Base-by-base conservation (phyloP, 1,284 basidiomycete species). In the Fereydounia khargensis region DNA sequence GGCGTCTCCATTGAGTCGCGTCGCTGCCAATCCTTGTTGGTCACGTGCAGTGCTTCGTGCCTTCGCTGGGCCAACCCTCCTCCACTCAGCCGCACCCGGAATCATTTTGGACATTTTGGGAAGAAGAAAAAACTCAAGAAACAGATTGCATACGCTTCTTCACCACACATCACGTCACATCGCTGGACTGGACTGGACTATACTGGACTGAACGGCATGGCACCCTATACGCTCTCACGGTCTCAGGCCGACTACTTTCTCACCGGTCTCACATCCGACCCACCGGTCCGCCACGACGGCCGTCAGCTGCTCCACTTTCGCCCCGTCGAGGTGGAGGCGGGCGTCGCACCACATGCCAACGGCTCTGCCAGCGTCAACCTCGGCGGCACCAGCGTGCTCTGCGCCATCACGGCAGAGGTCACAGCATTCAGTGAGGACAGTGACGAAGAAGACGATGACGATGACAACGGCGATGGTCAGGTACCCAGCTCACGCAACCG, bases 341-440 rank as follows among this genome's bases (percentile, higher is more conserved):
- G 40, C 14, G 33, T 57, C 17, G 53, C 68, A 8, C 49, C 51
- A 16, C 58, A 65, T 35, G 69, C 70, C 2, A 60, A 65, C 21
- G 70, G 70, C 9, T 67, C 62, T 4, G 68, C 70, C 8, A 47
- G 47, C 11, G 54, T 69, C 32, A 47, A 39, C 13, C 42, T 71
- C 2, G 68, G 65, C 6, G 65, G 61, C 24, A 73, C 70, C 9
- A 56, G 68, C 20, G 63, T 70, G 35, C 35, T 64, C 17, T 68
- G 70, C 23, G 70, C 64, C 19, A 52, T 73, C 39, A 73, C 65
- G 39, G 59, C 62, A 11, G 68, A 73, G 38, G 59, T 68, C 18
- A 47, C 48, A 14, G 50, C 33, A 46, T 62, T 57, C 25, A 50
- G 47, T 0, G 59, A 62, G 20, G 49, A 57, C 28, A 46, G 46